Conservation (phyloP, 2,329 filamentous ascomycete species). For the Coniochaeta hoffmannii region DNA sequence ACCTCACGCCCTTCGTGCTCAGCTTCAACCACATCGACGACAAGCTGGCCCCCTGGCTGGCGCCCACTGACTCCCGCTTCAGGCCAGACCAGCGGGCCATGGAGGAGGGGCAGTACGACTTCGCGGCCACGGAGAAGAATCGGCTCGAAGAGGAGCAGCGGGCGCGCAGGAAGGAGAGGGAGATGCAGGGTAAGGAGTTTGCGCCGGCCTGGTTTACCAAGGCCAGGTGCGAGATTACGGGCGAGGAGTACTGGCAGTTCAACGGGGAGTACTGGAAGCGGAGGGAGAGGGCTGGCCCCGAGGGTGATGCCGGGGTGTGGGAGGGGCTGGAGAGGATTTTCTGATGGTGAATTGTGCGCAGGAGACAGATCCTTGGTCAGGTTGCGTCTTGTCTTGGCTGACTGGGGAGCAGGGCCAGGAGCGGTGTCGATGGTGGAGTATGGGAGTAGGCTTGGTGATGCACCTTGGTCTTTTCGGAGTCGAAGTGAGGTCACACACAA, state of each 20-base stretch:
- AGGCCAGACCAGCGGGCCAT: slow-evolving; percentile 93
- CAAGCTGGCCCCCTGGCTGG: slow-evolving; percentile 66
- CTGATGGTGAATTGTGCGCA: slow-evolving; percentile 18
- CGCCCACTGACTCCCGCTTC: slow-evolving; percentile 89
- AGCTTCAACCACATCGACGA: slow-evolving; percentile 90
- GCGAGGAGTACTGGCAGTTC: slow-evolving; percentile 85
- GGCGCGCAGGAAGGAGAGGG: slow-evolving; percentile 62
- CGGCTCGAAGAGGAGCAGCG: slow-evolving; percentile 88
- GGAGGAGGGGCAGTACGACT: slow-evolving; percentile 96
- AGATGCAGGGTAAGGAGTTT: slow-evolving; percentile 75
- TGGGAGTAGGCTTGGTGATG: background rate
- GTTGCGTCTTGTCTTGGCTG: no score
- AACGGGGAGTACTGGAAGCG: slow-evolving; percentile 83
- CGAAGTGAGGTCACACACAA: background rate
- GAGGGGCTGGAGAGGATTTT: slow-evolving; percentile 72
- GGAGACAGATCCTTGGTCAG: background rate
- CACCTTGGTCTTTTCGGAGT: background rate
- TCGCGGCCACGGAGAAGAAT: slow-evolving; percentile 90
- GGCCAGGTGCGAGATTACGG: slow-evolving; percentile 66
- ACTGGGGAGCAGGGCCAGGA: no score
- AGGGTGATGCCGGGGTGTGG: slow-evolving; percentile 53
- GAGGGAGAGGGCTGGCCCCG: slow-evolving; percentile 55
- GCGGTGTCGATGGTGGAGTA: background rate
- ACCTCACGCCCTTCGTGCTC: slow-evolving; percentile 90
- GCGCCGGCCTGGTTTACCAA: slow-evolving; percentile 78